phyloP scores from a whole-genome alignment of 345 rosid species.

The Microcos paniculata region DNA sequence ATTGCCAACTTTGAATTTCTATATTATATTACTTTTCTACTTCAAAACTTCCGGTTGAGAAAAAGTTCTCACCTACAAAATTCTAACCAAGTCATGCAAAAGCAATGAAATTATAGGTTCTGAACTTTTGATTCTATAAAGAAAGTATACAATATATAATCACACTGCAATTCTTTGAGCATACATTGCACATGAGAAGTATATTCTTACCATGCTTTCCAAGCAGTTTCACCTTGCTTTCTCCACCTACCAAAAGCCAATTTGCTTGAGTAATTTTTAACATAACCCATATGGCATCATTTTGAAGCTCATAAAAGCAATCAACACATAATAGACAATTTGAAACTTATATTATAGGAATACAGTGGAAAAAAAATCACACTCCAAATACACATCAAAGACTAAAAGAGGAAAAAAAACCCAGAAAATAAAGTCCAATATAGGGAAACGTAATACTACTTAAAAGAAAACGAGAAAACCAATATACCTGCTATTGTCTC shows the following conservation, averaged over 20 bases:
- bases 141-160: not conserved
- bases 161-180: constrained; percentile 10
- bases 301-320: too few relatives aligned
- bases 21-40: not conserved
- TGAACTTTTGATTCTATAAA: not conserved
- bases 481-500: too few relatives aligned
- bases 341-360: too few relatives aligned
- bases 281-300: too few relatives aligned
- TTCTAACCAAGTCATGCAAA: not conserved
- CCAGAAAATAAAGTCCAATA: too few relatives aligned
- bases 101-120: not conserved
- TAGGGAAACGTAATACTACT: too few relatives aligned
- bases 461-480: too few relatives aligned
- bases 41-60: not conserved
- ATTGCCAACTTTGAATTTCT: not conserved
- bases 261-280: constrained; percentile 87
- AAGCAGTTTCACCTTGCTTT: constrained; percentile 75
- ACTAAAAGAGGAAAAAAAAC: too few relatives aligned
- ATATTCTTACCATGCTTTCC: constrained; percentile 76
- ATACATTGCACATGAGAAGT: constrained; percentile 97
- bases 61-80: not conserved
- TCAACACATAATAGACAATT: too few relatives aligned
- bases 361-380: too few relatives aligned
- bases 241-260: constrained; percentile 86
- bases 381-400: too few relatives aligned